Percentiles rank a stretch among this genome's conserved stretches.
These are phyloP conservation scores for Mycena venus DNA, from an alignment of 768 basidiomycete species.

Conservation along the genomic window DNA sequence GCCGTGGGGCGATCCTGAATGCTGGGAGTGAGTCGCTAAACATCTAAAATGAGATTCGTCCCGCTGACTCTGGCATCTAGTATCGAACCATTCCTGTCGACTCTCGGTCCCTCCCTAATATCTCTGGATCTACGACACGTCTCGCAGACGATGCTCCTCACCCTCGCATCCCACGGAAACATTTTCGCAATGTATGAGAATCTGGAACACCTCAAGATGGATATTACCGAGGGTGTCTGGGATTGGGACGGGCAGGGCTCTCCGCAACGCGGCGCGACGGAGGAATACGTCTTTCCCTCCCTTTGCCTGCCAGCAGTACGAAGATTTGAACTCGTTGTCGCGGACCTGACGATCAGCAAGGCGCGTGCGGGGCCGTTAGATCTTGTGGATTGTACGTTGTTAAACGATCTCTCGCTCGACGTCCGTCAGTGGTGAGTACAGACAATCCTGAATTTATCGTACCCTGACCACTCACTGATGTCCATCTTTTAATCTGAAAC, in stretches of 20 bases:
- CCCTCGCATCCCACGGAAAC: constrained; percentile 6
- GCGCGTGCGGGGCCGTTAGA: constrained; percentile 30
- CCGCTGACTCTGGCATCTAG: neutral
- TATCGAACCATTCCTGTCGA: constrained; percentile 18
- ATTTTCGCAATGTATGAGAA: constrained; percentile 16
- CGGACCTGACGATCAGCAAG: constrained; percentile 28
- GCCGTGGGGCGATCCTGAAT: neutral
- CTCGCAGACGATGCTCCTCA: constrained; percentile 10
- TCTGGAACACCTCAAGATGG: constrained; percentile 31
- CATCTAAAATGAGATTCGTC: no score
- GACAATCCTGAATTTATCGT: neutral
- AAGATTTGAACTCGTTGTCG: constrained; percentile 33
- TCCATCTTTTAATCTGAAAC: no score
- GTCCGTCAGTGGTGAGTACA: constrained; percentile 31
- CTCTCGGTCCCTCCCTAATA: constrained; percentile 22
- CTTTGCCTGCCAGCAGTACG: constrained; percentile 36
- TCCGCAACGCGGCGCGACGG: constrained; percentile 30
- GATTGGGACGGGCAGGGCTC: constrained; percentile 34
- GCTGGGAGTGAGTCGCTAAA: constrained; percentile 21
- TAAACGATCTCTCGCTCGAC: constrained; percentile 30
- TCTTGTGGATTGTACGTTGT: constrained; percentile 24
- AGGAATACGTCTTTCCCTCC: constrained; percentile 19
- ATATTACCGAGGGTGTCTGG: constrained; percentile 39
- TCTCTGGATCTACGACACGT: constrained; percentile 29
- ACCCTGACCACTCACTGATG: neutral